These are phyloP conservation scores for Penicillium rolfsii DNA, from an alignment of 2,329 filamentous ascomycete genomes.

Conservation along the genomic window DNA sequence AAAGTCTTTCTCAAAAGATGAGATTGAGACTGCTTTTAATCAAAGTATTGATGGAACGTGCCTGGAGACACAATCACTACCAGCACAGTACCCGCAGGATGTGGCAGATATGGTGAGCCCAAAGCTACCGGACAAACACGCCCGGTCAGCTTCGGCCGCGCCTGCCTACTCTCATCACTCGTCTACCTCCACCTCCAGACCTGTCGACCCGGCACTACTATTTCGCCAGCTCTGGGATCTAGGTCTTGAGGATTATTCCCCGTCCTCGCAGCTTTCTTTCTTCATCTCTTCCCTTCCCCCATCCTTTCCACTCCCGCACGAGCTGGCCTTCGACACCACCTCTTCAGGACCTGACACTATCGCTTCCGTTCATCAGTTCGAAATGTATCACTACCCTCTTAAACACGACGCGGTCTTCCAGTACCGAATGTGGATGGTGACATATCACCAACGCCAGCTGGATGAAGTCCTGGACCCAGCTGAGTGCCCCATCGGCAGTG, in stretches of 20 bases:
- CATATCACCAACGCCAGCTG: not conserved
- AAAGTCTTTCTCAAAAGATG: not conserved
- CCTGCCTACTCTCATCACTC: not conserved
- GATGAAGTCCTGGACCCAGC: not conserved
- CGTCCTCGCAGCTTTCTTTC: not conserved
- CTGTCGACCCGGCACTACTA: not conserved
- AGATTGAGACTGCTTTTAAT: not conserved
- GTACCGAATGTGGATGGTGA: not conserved
- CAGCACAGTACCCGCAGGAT: not conserved
- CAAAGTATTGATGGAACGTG: not conserved
- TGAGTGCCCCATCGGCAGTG: constrained; percentile 6
- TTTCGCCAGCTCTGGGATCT: too few relatives aligned
- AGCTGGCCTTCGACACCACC: not conserved
- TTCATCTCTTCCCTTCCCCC: not conserved
- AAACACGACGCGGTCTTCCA: not conserved
- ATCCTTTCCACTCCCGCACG: not conserved
- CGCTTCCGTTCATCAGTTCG: not conserved
- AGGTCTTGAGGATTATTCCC: not conserved
- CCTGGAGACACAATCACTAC: not conserved
- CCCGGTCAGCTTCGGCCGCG: not conserved
- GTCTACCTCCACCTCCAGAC: not conserved
- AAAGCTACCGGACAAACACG: not conserved
- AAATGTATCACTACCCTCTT: not conserved
- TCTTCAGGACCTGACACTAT: not conserved
- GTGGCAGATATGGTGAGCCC: not conserved